Percentiles rank a stretch among this genome's conserved stretches.
These are phyloP conservation scores for Auricularia heimuer DNA, from an alignment of 768 basidiomycete species.

Conservation along the genomic window DNA sequence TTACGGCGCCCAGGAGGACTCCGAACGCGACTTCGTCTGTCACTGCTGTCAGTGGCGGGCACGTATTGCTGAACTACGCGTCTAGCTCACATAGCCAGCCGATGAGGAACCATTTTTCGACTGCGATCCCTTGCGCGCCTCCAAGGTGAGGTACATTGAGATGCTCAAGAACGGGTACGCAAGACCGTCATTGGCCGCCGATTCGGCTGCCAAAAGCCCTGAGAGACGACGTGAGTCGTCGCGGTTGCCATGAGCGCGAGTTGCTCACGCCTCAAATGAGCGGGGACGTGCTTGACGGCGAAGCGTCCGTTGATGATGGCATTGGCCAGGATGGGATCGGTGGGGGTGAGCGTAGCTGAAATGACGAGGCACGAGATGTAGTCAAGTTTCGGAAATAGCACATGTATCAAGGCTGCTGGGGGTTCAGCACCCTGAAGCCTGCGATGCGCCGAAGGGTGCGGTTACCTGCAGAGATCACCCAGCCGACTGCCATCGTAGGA, in stretches of 20 bases:
- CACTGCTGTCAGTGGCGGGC: neutral
- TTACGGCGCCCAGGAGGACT: conserved; percentile 50
- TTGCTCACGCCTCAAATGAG: conserved; percentile 44
- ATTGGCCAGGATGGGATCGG: conserved; percentile 52
- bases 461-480: conserved; percentile 66
- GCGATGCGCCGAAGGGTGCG: conserved; percentile 1
- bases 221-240: conserved; percentile 21
- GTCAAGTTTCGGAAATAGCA: conserved; percentile 59
- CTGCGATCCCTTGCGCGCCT: conserved; percentile 49
- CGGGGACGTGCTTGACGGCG: conserved; percentile 58
- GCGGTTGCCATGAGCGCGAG: neutral
- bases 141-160: conserved; percentile 75
- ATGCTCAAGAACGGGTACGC: conserved; percentile 85
- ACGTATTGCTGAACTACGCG: neutral
- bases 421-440: conserved; percentile 2
- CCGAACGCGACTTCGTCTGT: conserved; percentile 78
- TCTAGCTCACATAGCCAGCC: conserved; percentile 62
- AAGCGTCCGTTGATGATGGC: conserved; percentile 38
- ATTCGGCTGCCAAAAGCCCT: conserved; percentile 69
- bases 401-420: conserved; percentile 50
- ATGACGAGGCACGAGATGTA: conserved; percentile 75
- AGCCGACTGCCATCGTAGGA: conserved; percentile 77
- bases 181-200: conserved; percentile 91
- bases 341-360: conserved; percentile 85
- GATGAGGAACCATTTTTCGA: conserved; percentile 78